Base-by-base conservation (phyloP, 2,329 filamentous ascomycete genomes). In the Penicillium aurantiogriseum region DNA sequence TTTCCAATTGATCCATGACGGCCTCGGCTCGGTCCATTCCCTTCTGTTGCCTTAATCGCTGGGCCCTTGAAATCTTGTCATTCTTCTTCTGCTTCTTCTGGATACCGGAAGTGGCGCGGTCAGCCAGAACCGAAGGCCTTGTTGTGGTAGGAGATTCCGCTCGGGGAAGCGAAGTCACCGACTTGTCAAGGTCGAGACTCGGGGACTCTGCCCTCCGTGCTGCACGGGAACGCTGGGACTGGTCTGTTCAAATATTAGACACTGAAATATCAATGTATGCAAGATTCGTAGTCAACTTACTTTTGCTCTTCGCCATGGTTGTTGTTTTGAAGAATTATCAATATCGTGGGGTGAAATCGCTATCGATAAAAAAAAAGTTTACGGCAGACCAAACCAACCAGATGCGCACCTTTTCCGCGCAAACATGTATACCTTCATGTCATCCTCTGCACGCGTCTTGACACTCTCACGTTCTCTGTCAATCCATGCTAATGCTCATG, bases 131-230 rank as follows among this genome's bases (percentile, higher is more conserved):
- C 52, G 81, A 76, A 40, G 77, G 73, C 36, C 75, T 74, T 62
- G 74, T 74, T 51, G 72, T 63, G 36, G 64, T 64, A 45, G 76
- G 67, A 50, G 76, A 67, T 53, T 74, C 75, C 17, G 69, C 73
- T 58, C 79, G 71, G 44, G 78, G 76, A 64, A 71, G 67, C 43
- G 75, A 69, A 55, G 68, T 77, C 50, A 83, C 66, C 43, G 80
- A 80, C 67, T 81, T 81, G 70, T 83, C 79, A 47, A 81, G 67
- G 60, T 82, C 71, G 61, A 82, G 71, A 52, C 81, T 80, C 21
- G 84, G 84, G 6, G 82, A 84, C 52, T 75, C 77, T 60, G 79
- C 83, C 64, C 85, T 79, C 62, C 83, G 80, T 38, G 83, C 83
- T 54, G 84, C 83, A 56, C 85, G 83, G 49, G 85, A 86, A 67